phyloP scores from a whole-genome alignment of 2,329 filamentous ascomycete genomes.

The Trichophyton simii region DNA sequence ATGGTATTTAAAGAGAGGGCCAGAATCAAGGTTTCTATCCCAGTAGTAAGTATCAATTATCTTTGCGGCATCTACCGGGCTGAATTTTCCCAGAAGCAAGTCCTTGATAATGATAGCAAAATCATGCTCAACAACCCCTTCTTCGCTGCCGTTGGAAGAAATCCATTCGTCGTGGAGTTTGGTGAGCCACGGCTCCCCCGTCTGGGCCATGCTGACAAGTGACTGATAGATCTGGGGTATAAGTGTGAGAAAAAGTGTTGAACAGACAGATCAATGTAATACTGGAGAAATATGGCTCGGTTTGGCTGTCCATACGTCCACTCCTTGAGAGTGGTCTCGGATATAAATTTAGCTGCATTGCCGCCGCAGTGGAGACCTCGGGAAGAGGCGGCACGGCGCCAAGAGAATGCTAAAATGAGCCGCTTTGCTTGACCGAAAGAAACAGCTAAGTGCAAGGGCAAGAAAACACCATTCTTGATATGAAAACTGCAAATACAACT shows the following conservation, averaged over 20 bases:
- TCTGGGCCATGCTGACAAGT: not conserved
- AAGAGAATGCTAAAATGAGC: too few relatives aligned
- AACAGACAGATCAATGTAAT: too few relatives aligned
- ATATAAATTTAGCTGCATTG: too few relatives aligned
- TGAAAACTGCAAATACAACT: too few relatives aligned
- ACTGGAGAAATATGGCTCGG: too few relatives aligned
- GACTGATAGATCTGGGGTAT: not conserved
- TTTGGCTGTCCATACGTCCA: too few relatives aligned
- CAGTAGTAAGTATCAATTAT: conserved; percentile 5
- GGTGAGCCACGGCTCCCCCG: conserved; percentile 5
- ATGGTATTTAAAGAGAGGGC: not conserved
- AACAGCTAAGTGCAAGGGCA: too few relatives aligned
- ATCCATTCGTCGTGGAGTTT: not conserved
- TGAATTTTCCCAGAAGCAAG: not conserved
- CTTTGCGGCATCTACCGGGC: not conserved
- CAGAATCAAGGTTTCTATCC: conserved; percentile 1
- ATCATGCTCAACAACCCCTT: conserved; percentile 6
- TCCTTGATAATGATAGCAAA: conserved; percentile 4
- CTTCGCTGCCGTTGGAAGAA: not conserved
- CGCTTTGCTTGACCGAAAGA: too few relatives aligned
- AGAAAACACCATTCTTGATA: too few relatives aligned
- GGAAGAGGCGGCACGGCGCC: too few relatives aligned
- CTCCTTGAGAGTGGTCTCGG: too few relatives aligned
- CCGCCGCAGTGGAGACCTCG: too few relatives aligned
- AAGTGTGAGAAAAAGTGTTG: not conserved